These are phyloP conservation scores for Metschnikowia santaceciliae DNA, from an alignment of 805 yeast genomes.

Conservation along the genomic window DNA sequence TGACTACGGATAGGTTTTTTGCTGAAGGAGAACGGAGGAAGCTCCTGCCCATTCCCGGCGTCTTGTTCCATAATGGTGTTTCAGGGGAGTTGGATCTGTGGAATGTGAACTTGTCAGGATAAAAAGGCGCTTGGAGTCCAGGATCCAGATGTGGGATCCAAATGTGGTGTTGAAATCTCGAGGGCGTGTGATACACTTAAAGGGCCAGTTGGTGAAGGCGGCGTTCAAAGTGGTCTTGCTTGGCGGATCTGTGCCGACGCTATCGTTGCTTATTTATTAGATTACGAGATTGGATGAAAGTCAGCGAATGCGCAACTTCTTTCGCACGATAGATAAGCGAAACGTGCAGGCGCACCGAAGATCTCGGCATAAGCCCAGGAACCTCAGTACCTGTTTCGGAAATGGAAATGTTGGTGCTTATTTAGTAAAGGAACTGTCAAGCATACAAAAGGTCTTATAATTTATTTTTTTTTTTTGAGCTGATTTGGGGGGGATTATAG, in stretches of 20 bases:
- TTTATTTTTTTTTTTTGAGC: no score
- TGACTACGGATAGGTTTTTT: constrained; percentile 16
- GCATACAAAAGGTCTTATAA: no score
- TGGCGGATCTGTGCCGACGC: not conserved
- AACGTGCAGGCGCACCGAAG: not conserved
- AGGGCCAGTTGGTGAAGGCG: no score
- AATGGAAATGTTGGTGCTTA: not conserved
- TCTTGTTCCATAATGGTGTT: not conserved
- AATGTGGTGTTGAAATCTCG: not conserved
- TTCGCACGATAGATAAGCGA: constrained; percentile 1
- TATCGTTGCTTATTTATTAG: constrained; percentile 1
- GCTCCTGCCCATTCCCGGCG: constrained; percentile 10
- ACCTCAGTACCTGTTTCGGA: not conserved
- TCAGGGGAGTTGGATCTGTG: not conserved
- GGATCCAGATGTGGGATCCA: no score
- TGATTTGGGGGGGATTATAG: no score
- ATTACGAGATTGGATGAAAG: constrained; percentile 2
- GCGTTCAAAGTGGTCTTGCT: no score
- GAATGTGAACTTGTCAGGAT: not conserved
- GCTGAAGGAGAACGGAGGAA: constrained; percentile 18
- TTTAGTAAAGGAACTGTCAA: not conserved
- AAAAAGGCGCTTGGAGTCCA: no score
- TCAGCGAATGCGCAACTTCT: constrained; percentile 3
- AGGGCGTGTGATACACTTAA: not conserved
- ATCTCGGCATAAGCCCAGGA: not conserved